Evolutionary conservation across 108 stramenopile genomes (phyloP).

Genomic region (Fistulifera solaris): DNA sequence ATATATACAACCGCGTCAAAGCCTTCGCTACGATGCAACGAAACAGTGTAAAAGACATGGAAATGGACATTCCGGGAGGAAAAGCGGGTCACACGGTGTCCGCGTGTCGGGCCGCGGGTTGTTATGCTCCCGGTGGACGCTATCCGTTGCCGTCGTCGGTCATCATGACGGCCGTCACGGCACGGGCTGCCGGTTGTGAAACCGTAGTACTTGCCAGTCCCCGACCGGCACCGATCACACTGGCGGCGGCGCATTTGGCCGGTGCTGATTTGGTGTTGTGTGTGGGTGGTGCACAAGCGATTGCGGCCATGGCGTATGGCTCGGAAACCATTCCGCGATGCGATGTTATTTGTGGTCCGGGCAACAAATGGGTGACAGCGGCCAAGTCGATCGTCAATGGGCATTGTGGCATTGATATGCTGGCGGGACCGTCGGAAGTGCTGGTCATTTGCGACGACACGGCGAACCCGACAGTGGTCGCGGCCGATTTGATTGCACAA

Average conservation of each 20-base stretch:
- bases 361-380: conserved; percentile 98
- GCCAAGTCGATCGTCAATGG: conserved; percentile 93
- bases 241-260: conserved; percentile 86
- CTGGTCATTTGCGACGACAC: conserved; percentile 93
- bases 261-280: conserved; percentile 83
- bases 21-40: conserved; percentile 90
- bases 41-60: conserved; percentile 67
- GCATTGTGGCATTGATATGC: conserved; percentile 97
- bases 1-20: conserved; percentile 75
- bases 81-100: conserved; percentile 93
- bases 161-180: conserved; percentile 97
- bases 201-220: conserved; percentile 90
- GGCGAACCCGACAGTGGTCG: conserved; percentile 86
- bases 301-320: conserved; percentile 94
- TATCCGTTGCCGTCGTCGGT: conserved; percentile 97
- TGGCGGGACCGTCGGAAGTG: conserved; percentile 97
- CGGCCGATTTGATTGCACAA: conserved; percentile 97
- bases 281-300: conserved; percentile 95
- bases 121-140: conserved; percentile 98
- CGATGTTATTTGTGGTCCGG: conserved; percentile 98
- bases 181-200: conserved; percentile 90
- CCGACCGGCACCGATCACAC: conserved; percentile 82
- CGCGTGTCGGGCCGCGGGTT: conserved; percentile 91
- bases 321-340: conserved; percentile 54
- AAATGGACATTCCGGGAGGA: conserved; percentile 92